Evolutionary conservation across 148 eudicot genomes (phyloP).

Genomic region (Pharnaceum exiguum): DNA sequence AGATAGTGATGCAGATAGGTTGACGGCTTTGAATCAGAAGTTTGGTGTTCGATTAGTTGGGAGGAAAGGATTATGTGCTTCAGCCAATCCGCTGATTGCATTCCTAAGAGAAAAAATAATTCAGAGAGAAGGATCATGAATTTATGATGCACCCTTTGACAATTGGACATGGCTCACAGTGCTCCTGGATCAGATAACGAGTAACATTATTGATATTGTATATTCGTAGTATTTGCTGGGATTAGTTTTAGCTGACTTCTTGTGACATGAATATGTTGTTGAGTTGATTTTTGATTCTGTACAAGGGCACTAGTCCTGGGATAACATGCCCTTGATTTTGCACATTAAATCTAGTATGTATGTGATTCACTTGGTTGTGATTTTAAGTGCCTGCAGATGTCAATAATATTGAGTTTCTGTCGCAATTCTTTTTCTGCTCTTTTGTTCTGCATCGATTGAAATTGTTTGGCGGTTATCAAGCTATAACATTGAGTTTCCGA

Average conservation of each 20-base stretch:
- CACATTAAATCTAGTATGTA: too few relatives aligned
- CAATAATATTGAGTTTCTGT: too few relatives aligned
- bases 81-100: slow-evolving; percentile 44
- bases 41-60: slow-evolving; percentile 57
- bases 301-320: background rate
- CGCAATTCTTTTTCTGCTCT: too few relatives aligned
- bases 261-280: background rate
- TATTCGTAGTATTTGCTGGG: slow-evolving; percentile 19
- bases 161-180: too few relatives aligned
- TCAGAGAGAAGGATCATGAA: slow-evolving; percentile 10
- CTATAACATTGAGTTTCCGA: too few relatives aligned
- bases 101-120: slow-evolving; percentile 27
- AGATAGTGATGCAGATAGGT: slow-evolving; percentile 45
- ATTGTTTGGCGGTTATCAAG: too few relatives aligned
- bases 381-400: too few relatives aligned
- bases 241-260: slow-evolving; percentile 11
- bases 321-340: background rate
- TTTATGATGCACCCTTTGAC: too few relatives aligned
- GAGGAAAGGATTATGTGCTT: slow-evolving; percentile 33
- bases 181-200: background rate
- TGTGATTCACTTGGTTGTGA: too few relatives aligned
- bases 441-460: too few relatives aligned
- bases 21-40: slow-evolving; percentile 32
- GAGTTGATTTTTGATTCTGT: too few relatives aligned
- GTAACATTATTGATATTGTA: slow-evolving; percentile 10